Conservation (phyloP, 768 basidiomycete genomes). For the Imleria badia region DNA sequence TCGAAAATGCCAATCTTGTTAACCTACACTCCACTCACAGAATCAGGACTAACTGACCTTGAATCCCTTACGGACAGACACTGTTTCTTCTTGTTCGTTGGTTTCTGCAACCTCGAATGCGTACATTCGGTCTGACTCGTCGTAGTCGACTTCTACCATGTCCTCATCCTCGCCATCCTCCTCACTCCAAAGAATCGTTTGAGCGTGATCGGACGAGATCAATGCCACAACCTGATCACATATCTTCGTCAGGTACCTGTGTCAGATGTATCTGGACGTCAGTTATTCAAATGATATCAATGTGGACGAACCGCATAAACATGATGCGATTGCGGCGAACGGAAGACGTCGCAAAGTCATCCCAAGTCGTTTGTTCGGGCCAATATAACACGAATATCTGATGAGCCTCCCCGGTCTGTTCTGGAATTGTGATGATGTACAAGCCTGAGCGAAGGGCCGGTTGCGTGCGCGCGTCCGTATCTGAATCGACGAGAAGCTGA, state of each 20-base stretch:
- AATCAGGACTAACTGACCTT: constrained; percentile 29
- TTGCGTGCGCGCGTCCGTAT: too few relatives aligned
- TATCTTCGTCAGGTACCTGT: too few relatives aligned
- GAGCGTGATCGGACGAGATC: background rate
- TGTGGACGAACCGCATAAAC: constrained; percentile 50
- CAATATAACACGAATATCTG: constrained; percentile 52
- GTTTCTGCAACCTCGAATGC: constrained; percentile 53
- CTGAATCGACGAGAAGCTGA: too few relatives aligned
- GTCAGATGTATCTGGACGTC: too few relatives aligned
- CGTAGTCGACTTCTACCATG: constrained; percentile 30
- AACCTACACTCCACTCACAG: background rate
- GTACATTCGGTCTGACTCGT: constrained; percentile 47
- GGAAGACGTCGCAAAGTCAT: constrained; percentile 43
- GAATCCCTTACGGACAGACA: constrained; percentile 42
- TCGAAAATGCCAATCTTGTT: background rate
- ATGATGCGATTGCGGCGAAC: constrained; percentile 49
- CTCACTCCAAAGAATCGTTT: too few relatives aligned
- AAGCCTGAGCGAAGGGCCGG: constrained; percentile 15
- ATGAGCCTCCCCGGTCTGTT: constrained; percentile 1
- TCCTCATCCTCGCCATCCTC: constrained; percentile 24
- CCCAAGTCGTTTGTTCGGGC: constrained; percentile 60
- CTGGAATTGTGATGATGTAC: constrained; percentile 9
- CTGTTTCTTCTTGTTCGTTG: constrained; percentile 54
- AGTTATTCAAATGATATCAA: constrained; percentile 27
- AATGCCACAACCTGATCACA: too few relatives aligned